phyloP scores from a whole-genome alignment of 345 rosid species.

The Theobroma cacao region DNA sequence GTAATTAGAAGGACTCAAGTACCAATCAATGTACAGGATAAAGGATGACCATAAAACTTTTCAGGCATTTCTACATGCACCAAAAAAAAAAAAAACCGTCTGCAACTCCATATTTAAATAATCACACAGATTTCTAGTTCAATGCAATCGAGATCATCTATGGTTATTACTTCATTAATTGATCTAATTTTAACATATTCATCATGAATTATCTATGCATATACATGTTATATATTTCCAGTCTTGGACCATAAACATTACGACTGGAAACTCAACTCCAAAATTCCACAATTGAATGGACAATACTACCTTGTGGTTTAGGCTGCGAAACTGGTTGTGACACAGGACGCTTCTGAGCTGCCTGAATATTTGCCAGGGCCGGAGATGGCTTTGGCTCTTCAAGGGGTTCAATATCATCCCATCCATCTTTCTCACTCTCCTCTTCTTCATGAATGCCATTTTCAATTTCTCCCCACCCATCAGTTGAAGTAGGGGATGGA shows the following conservation, averaged over 20 bases:
- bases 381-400: constrained; percentile 86
- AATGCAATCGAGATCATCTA: background rate
- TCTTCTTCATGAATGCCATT: constrained; percentile 73
- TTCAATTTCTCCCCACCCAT: constrained; percentile 98
- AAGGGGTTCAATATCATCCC: constrained; percentile 96
- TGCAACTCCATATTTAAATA: background rate
- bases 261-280: background rate
- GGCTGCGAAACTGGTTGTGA: constrained; percentile 56
- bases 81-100: background rate
- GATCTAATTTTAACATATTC: no score
- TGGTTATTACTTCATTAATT: background rate
- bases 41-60: background rate
- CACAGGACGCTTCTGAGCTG: constrained; percentile 87
- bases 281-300: background rate
- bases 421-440: constrained; percentile 87
- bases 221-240: background rate
- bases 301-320: constrained; percentile 59
- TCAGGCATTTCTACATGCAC: background rate
- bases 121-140: background rate
- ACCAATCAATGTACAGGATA: background rate
- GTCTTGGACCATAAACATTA: background rate
- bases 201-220: background rate
- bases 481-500: constrained; percentile 85
- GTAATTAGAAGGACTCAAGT: background rate
- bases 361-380: constrained; percentile 79